Conservation (phyloP, 1,284 basidiomycete genomes). For the Ceratobasidium sp. region DNA sequence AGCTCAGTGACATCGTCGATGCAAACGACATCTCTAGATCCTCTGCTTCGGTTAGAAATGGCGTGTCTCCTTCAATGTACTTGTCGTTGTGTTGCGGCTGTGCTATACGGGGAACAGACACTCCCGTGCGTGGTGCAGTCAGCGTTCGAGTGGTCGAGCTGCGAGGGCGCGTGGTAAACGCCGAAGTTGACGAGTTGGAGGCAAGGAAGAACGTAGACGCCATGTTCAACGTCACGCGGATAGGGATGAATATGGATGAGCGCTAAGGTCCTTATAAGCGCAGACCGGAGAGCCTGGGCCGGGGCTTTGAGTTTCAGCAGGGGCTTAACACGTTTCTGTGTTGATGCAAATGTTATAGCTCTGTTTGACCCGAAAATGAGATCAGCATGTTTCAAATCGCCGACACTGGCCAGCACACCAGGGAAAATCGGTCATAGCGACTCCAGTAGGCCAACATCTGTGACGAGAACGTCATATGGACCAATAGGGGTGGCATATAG, state of each 20-base stretch:
- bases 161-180: slow-evolving; percentile 54
- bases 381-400: slow-evolving; percentile 8
- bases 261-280: not conserved
- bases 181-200: slow-evolving; percentile 49
- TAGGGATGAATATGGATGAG: not conserved
- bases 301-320: slow-evolving; percentile 9
- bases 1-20: slow-evolving; percentile 75
- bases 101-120: slow-evolving; percentile 8
- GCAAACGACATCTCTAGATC: slow-evolving; percentile 77
- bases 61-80: slow-evolving; percentile 28
- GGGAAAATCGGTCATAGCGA: not conserved
- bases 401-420: not conserved
- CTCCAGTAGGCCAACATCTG: not conserved
- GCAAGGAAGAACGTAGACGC: slow-evolving; percentile 31
- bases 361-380: slow-evolving; percentile 4
- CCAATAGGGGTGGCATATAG: not conserved
- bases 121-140: slow-evolving; percentile 1
- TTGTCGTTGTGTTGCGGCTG: slow-evolving; percentile 34
- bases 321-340: slow-evolving; percentile 17
- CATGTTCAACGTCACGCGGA: slow-evolving; percentile 22
- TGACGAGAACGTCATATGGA: not conserved
- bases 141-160: slow-evolving; percentile 6
- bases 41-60: slow-evolving; percentile 26
- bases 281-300: not conserved
- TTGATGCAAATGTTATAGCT: slow-evolving; percentile 5